phyloP scores from a whole-genome alignment of 2,329 filamentous ascomycete species.

The Rugonectria rugulosa region DNA sequence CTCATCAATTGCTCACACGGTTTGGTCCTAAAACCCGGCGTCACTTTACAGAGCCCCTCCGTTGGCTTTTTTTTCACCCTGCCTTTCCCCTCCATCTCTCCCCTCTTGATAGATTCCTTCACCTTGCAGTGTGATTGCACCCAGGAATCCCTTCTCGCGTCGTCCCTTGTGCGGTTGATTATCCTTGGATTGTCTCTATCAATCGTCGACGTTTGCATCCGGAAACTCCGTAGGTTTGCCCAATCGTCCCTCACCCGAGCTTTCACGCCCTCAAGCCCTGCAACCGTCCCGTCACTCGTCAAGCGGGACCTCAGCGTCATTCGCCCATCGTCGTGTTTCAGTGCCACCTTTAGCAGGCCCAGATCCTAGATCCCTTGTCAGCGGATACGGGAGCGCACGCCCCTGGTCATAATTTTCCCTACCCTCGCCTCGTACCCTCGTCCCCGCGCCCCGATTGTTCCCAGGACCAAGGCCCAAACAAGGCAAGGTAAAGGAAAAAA shows the following conservation, averaged over 20 bases:
- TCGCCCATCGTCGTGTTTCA: constrained; percentile 42
- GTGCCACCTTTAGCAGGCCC: constrained; percentile 39
- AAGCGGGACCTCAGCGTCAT: constrained; percentile 37
- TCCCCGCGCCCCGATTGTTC: constrained; percentile 43
- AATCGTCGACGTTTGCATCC: constrained; percentile 30
- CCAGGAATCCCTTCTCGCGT: constrained; percentile 18
- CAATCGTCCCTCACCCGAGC: constrained; percentile 30
- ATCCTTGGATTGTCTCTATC: constrained; percentile 7
- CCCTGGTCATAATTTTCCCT: constrained; percentile 43
- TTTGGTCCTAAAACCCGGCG: constrained; percentile 16
- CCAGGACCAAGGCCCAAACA: constrained; percentile 42
- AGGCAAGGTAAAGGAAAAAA: constrained; percentile 45
- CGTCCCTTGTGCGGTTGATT: constrained; percentile 30
- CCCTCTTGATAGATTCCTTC: constrained; percentile 8
- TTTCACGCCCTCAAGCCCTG: constrained; percentile 37
- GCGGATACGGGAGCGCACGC: constrained; percentile 41
- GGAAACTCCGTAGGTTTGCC: constrained; percentile 38
- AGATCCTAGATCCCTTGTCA: constrained; percentile 43
- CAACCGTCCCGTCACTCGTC: constrained; percentile 37
- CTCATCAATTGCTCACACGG: constrained; percentile 28
- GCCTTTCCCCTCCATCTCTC: constrained; percentile 19
- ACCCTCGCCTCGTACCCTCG: constrained; percentile 36
- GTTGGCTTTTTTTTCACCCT: constrained; percentile 26
- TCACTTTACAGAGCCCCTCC: constrained; percentile 28
- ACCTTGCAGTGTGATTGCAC: constrained; percentile 8